Evolutionary conservation across 352 stramenopile genomes (phyloP).

Genomic region (Hyaloperonospora brassicae): DNA sequence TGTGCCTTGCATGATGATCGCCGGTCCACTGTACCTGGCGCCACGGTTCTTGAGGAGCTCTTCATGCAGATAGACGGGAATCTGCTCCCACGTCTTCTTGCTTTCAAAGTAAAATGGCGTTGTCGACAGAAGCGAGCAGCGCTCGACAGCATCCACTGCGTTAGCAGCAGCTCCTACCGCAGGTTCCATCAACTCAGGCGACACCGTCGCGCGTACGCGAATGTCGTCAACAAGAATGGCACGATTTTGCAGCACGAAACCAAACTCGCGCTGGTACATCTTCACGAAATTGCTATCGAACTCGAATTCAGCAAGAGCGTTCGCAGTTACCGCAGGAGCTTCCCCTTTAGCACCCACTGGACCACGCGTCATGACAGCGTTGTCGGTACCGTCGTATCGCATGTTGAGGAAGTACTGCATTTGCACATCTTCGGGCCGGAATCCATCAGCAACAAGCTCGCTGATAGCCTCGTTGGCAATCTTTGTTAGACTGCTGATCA

Average conservation of each 20-base stretch:
- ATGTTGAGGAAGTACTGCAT: conserved; percentile 97
- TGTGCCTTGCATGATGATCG: conserved; percentile 98
- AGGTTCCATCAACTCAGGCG: conserved; percentile 51
- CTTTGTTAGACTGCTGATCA: conserved; percentile 41
- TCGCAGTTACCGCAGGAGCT: conserved; percentile 20
- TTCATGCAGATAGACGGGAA: conserved; percentile 92
- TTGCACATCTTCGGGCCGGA: conserved; percentile 87
- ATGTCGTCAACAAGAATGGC: conserved; percentile 95
- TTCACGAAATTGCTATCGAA: conserved; percentile 84
- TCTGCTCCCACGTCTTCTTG: conserved; percentile 67
- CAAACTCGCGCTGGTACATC: conserved; percentile 96
- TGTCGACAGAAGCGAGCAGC: conserved; percentile 43
- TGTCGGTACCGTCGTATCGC: conserved; percentile 97
- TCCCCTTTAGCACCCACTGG: conserved; percentile 39
- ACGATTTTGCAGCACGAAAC: conserved; percentile 92
- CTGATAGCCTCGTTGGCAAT: conserved; percentile 54
- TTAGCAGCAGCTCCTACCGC: conserved; percentile 4
- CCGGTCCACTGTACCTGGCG: conserved; percentile 77
- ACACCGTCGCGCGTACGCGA: conserved; percentile 92
- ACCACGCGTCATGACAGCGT: conserved; percentile 92
- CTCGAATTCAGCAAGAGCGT: conserved; percentile 60
- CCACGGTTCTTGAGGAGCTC: conserved; percentile 71
- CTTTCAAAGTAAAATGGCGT: conserved; percentile 77
- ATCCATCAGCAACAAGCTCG: conserved; percentile 69
- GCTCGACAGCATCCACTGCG: conserved; percentile 14